Base-by-base conservation (phyloP, 1,139 yeast genomes). In the Geotrichum candidum region DNA sequence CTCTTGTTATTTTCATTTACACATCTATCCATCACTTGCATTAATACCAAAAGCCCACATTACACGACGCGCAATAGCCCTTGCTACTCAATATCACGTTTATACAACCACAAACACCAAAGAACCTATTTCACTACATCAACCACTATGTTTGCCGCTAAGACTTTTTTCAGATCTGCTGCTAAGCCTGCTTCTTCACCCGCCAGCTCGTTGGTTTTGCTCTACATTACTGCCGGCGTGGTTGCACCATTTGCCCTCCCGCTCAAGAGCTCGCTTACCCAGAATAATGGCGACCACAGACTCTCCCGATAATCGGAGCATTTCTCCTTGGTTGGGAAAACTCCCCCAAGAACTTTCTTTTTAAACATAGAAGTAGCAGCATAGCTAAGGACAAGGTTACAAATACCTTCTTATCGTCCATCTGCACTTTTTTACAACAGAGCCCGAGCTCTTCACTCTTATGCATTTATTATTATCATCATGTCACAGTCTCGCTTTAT, bases 191-290 rank as follows among this genome's bases (percentile, higher is more conserved):
- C 56, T 3, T 29, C 50, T n/a, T 54, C 58, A 3, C 25, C 60
- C 15, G 51, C 58, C 22, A 51, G 58, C 25, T 33, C 61, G 11
- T 52, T 61, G 33, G 63, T 61, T 35, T 22, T 61, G 31, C 54
- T 61, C 23, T 61, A 61, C 61, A 61, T 61, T 31, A 51, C 63
- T 2, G 48, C 56, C 31, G 60, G 63, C 31, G 60, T 57, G 7
- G 57, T 61, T 38, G 58, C 60, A 1, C 63, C 63, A 2, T 61
- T 61, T 57, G 61, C 59, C 1, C 35, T 61, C 33, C 63, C 63
- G 10, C 52, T 61, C 18, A 61, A 61, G 54, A 61, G 61, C 57
- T 29, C 58, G 1, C 25, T 56, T 13, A 31, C 33, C 27, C 38
- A 33, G 23, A 31, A 27, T 15, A 23, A 48, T 23, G 29, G 27